A percentile compares a stretch with the other conserved stretches of the same genome.
These are phyloP conservation scores for Lipomyces chichibuensis DNA, from an alignment of 805 yeast genomes.

Conservation along the genomic window DNA sequence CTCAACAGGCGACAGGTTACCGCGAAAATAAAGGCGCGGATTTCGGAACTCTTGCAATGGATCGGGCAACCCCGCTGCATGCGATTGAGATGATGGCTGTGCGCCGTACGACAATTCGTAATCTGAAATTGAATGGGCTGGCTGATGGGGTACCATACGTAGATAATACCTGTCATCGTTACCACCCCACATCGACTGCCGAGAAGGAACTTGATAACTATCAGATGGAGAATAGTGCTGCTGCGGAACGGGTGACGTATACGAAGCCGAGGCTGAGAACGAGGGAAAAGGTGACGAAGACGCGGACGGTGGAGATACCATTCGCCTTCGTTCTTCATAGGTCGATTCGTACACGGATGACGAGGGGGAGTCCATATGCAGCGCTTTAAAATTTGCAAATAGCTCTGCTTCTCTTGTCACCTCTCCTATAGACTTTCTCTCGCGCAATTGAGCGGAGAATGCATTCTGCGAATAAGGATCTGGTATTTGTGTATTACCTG, in stretches of 20 bases:
- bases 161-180: slow-evolving; percentile 18
- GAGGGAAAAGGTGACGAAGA: slow-evolving; percentile 16
- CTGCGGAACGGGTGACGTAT: slow-evolving; percentile 15
- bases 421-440: slow-evolving; percentile 37
- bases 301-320: slow-evolving; percentile 7
- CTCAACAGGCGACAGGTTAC: slow-evolving; percentile 18
- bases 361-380: slow-evolving; percentile 14
- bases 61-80: slow-evolving; percentile 12
- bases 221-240: slow-evolving; percentile 7
- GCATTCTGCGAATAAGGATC: slow-evolving; percentile 16
- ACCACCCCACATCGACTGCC: slow-evolving; percentile 23
- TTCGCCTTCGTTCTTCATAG: slow-evolving; percentile 34
- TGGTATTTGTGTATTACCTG: slow-evolving; percentile 9
- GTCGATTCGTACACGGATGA: slow-evolving; percentile 11
- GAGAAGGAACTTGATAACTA: slow-evolving; percentile 10
- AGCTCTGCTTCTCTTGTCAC: slow-evolving; percentile 44
- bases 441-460: slow-evolving; percentile 14
- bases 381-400: slow-evolving; percentile 27
- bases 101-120: slow-evolving; percentile 8
- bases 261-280: slow-evolving; percentile 10
- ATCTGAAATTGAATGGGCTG: slow-evolving; percentile 9
- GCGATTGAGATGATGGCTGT: background rate
- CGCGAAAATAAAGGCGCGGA: slow-evolving; percentile 18
- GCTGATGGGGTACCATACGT: slow-evolving; percentile 12
- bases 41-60: slow-evolving; percentile 25